Evolutionary conservation across 495 filamentous ascomycete species (phyloP).

Genomic region (Neurospora sp.): DNA sequence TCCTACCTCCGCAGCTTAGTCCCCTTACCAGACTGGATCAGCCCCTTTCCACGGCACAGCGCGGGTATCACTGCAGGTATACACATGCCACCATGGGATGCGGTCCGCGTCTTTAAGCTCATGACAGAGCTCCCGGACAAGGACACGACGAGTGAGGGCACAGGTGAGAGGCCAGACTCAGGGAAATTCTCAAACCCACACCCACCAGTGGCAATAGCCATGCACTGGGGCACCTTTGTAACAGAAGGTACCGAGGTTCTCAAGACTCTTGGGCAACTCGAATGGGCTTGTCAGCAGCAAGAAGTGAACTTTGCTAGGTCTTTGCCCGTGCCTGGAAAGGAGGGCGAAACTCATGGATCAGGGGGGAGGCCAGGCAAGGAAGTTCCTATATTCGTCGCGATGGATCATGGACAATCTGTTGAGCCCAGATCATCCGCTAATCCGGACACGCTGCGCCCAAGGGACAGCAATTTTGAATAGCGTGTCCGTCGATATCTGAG

Average conservation of each 20-base stretch:
- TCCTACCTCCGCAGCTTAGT: constrained; percentile 20
- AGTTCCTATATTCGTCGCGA: constrained; percentile 4
- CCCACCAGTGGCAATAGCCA: constrained; percentile 16
- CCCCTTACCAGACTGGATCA: constrained; percentile 16
- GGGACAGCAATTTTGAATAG: not conserved
- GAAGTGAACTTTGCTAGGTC: constrained; percentile 15
- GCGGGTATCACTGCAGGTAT: constrained; percentile 14
- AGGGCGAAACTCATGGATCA: rapidly evolving
- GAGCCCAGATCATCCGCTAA: not conserved
- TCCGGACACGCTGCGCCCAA: rapidly evolving
- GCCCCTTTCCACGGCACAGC: constrained; percentile 17
- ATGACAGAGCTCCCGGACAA: constrained; percentile 5
- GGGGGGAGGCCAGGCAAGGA: not conserved
- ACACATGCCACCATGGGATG: constrained; percentile 28
- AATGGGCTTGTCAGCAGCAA: constrained; percentile 21
- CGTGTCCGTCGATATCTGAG: not conserved
- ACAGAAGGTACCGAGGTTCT: constrained; percentile 18
- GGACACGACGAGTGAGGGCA: not conserved
- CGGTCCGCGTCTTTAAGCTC: constrained; percentile 16
- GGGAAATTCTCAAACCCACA: not conserved
- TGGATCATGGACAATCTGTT: constrained; percentile 9
- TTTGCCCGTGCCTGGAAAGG: not conserved
- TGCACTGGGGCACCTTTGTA: constrained; percentile 28
- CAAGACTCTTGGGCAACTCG: constrained; percentile 18
- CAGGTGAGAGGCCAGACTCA: not conserved